Conservation (phyloP, 2,329 filamentous ascomycete genomes). For the Alternaria atra region DNA sequence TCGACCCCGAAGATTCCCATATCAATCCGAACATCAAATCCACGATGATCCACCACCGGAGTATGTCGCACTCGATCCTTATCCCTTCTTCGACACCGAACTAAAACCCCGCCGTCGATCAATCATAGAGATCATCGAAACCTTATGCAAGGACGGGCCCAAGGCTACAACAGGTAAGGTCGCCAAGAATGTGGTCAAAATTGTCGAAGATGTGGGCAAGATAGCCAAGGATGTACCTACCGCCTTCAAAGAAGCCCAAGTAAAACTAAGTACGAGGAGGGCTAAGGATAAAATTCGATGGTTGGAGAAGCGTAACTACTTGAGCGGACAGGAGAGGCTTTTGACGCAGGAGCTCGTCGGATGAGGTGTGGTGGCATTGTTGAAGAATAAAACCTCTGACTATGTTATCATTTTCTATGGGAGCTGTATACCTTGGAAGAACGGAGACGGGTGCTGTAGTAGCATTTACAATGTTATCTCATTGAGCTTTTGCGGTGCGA, state of each 20-base stretch:
- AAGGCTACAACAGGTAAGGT: slow-evolving; percentile 7
- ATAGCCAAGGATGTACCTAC: slow-evolving; percentile 7
- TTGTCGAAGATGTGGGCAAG: slow-evolving; percentile 2
- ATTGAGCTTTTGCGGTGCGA: neutral
- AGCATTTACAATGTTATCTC: neutral
- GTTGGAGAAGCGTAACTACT: slow-evolving; percentile 10
- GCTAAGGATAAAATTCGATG: slow-evolving; percentile 8
- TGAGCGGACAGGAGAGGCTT: neutral
- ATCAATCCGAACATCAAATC: neutral
- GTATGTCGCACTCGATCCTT: slow-evolving; percentile 8
- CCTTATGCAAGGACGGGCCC: neutral
- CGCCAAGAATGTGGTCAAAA: slow-evolving; percentile 4
- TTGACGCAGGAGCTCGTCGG: neutral
- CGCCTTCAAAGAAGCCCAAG: slow-evolving; percentile 1
- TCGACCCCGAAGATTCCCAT: neutral
- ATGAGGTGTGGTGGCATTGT: neutral
- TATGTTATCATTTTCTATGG: neutral
- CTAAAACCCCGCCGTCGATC: neutral
- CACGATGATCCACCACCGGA: slow-evolving; percentile 6
- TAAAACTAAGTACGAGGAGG: slow-evolving; percentile 1
- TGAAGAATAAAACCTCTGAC: neutral
- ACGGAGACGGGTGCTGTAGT: neutral
- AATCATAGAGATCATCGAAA: neutral
- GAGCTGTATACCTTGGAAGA: neutral
- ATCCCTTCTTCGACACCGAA: slow-evolving; percentile 1